Evolutionary conservation across 2,329 filamentous ascomycete species (phyloP), one percentile per base, ranked within the genome.

Genomic region (Pseudogymnoascus sp.): DNA sequence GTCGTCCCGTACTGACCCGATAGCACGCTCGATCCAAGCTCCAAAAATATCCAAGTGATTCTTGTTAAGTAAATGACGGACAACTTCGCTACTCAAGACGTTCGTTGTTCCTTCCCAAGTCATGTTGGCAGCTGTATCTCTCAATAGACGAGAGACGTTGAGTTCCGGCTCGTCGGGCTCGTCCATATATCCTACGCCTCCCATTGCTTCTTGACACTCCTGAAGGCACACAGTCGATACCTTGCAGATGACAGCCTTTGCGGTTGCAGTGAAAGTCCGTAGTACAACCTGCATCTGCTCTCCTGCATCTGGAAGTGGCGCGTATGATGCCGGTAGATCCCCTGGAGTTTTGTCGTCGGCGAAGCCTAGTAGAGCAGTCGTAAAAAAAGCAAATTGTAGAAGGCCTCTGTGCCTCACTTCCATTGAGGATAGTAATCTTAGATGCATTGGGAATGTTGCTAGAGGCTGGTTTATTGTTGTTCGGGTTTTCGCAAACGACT

Each of bases 401-500:
- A 69, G 70, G 1, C 69, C 76, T 5, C 73, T 69, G 40, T 78
- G 76, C 38, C 73, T 74, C 13, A 77, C 73, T 64, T 77, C 73
- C 62, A 75, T 64, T 19, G 74, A 72, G 7, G 75, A 75, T 63
- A 78, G 42, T 9, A 74, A 67, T 26, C 74, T 70, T 31, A 79
- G 64, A 66, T 78, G 77, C 70, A 77, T 75, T 2, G 75, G 75
- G 10, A 77, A 75, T 13, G 76, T 69, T 67, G 71, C 73, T 5
- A 78, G 68, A 7, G 73, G 71, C 19, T 73, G 74, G 6, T 74
- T 74, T 21, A 74, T 70, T 0, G 75, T 75, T 2, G 68, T 71
- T 59, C 77, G 72, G 1, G 75, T 73, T 60, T 71, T 73, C 0
- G 77, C 75, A 65, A 78, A 79, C 7, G 73, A 73, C 63, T 75